These are phyloP conservation scores for Wickerhamiella occidentalis DNA, from an alignment of 805 yeast species.

Conservation along the genomic window DNA sequence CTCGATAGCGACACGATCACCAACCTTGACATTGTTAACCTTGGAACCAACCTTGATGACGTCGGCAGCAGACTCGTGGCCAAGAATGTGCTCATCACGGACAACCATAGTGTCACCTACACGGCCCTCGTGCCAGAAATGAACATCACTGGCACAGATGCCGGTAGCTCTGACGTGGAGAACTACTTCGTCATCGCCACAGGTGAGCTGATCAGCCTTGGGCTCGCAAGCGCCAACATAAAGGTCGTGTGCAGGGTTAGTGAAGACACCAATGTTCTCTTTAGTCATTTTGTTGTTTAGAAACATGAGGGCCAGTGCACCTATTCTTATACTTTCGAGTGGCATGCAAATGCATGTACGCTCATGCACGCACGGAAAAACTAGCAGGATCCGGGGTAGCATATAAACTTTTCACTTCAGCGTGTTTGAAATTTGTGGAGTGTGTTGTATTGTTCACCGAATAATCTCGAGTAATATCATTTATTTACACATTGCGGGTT, in stretches of 20 bases:
- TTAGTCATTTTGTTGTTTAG: background rate
- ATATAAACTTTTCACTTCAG: background rate
- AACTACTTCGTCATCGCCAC: conserved; percentile 35
- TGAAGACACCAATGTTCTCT: conserved; percentile 25
- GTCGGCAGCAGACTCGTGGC: conserved; percentile 46
- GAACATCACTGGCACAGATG: conserved; percentile 65
- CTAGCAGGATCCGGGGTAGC: background rate
- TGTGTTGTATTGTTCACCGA: background rate
- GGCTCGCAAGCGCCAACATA: conserved; percentile 24
- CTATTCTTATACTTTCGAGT: background rate
- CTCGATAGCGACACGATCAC: conserved; percentile 34
- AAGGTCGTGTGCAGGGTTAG: conserved; percentile 27
- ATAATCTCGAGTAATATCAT: background rate
- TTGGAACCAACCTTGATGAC: conserved; percentile 39
- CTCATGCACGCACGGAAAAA: conserved; percentile 1
- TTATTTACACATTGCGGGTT: background rate
- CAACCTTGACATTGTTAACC: conserved; percentile 37
- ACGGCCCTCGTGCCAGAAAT: conserved; percentile 53
- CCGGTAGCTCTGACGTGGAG: conserved; percentile 55
- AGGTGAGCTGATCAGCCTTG: conserved; percentile 21
- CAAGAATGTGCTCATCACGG: conserved; percentile 45
- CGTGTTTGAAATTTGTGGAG: background rate
- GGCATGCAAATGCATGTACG: background rate
- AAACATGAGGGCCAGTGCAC: background rate
- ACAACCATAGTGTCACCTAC: conserved; percentile 46